Evolutionary conservation across 257 asterid genomes (phyloP), one percentile per base, ranked within the genome.

Genomic region (Apocynum venetum): DNA sequence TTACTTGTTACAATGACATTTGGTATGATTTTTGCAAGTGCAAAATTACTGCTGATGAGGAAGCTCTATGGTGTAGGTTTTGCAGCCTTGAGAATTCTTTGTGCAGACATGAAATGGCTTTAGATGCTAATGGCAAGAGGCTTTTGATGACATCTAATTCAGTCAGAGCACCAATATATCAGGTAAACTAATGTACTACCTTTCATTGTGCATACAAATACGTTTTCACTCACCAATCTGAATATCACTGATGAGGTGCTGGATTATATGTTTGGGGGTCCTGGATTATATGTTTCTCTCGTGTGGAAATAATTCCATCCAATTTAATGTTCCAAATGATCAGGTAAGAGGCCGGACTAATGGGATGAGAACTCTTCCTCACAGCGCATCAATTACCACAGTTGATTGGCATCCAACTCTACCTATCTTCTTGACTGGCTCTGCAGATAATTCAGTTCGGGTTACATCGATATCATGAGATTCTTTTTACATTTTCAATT

Each of bases 331-430:
- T 73, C 79, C 49, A 40, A 78, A 40, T 70, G 70, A 46, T 72
- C 88, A 92, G 97, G 96, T 92, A 44, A 87, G 88, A 81, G 94
- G 88, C 73, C 75, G 63, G 77, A 83, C 38, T 79, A 83, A 73
- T 78, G 96, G 97, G 64, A 84, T 88, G 94, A 86, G 86, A 88
- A 91, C 82, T 72, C 93, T 89, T 47, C 81, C 94, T 77, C 99
- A 95, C 64, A 81, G 77, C 71, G 96, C 86, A 74, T 63, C 91
- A 35, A 85, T 95, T 85, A 95, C 98, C 69, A 91, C 98, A 5
- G 97, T 93, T 43, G 97, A 93, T 83, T 93, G 99, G 99, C 99
- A 95, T 87, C 99, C 98, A 47, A 85, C 91, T 11, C 76, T 88
- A 82, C 96, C 99, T 43, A 80, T 93, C 83, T 93, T 87, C 87